Percentiles rank a stretch among this genome's conserved stretches.
Conservation (phyloP, 1,284 basidiomycete genomes). For the Boletus smithii region DNA sequence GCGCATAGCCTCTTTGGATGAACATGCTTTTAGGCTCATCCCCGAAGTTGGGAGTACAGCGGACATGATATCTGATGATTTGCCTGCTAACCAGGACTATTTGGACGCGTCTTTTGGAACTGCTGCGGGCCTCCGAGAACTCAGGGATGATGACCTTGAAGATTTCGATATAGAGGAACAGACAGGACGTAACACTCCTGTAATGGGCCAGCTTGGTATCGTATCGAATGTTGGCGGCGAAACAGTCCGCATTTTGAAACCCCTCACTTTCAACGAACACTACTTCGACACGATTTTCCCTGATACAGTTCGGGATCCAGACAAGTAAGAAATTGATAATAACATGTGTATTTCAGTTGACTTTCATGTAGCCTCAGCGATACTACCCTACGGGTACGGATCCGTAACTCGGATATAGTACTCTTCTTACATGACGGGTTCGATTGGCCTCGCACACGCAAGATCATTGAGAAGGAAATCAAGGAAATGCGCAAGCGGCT, state of each 20-base stretch:
- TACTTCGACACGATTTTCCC: slow-evolving; percentile 69
- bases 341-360: slow-evolving; percentile 14
- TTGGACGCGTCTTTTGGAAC: slow-evolving; percentile 79
- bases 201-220: slow-evolving; percentile 39
- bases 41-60: slow-evolving; percentile 75
- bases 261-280: slow-evolving; percentile 63
- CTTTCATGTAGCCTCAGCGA: slow-evolving; percentile 41
- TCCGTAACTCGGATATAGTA: slow-evolving; percentile 61
- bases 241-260: slow-evolving; percentile 76
- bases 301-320: slow-evolving; percentile 43
- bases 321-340: slow-evolving; percentile 42
- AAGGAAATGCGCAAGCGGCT: slow-evolving; percentile 84
- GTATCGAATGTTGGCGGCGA: slow-evolving; percentile 75
- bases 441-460: slow-evolving; percentile 87
- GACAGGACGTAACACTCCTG: slow-evolving; percentile 23
- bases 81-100: slow-evolving; percentile 87
- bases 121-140: slow-evolving; percentile 69
- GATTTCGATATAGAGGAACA: slow-evolving; percentile 54
- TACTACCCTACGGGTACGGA: slow-evolving; percentile 49
- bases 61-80: slow-evolving; percentile 89
- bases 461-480: slow-evolving; percentile 83
- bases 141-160: slow-evolving; percentile 67
- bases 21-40: slow-evolving; percentile 72
- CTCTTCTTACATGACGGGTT: slow-evolving; percentile 88
- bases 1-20: slow-evolving; percentile 71